A percentile compares a stretch with the other conserved stretches of the same genome.
Evolutionary conservation across 768 basidiomycete genomes (phyloP).

Genomic region (Russula brevipes): DNA sequence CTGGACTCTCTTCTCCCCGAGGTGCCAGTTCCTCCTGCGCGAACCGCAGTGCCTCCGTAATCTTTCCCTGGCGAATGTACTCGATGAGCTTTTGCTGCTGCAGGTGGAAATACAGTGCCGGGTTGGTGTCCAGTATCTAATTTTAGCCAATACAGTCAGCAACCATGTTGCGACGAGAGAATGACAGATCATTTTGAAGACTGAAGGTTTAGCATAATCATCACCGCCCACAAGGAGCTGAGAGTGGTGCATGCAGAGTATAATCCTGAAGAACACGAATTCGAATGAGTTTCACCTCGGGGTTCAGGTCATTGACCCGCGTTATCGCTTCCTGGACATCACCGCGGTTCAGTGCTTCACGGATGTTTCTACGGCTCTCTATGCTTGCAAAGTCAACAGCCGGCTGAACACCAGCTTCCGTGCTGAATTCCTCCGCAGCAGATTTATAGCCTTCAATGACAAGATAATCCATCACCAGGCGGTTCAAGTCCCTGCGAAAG

Average conservation of each 20-base stretch:
- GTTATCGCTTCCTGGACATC: slow-evolving; percentile 94
- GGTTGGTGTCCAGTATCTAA: slow-evolving; percentile 96
- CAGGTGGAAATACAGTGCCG: slow-evolving; percentile 87
- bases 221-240: slow-evolving; percentile 76
- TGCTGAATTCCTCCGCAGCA: slow-evolving; percentile 91
- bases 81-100: slow-evolving; percentile 97
- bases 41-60: slow-evolving; percentile 78
- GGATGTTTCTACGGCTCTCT: slow-evolving; percentile 89
- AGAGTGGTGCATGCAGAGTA: slow-evolving; percentile 98
- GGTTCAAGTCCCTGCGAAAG: slow-evolving; percentile 76
- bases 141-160: slow-evolving; percentile 26
- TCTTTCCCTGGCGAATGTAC: slow-evolving; percentile 76
- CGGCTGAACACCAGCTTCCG: slow-evolving; percentile 72
- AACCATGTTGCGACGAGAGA: background rate
- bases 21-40: slow-evolving; percentile 93
- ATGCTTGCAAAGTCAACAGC: slow-evolving; percentile 89
- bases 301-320: slow-evolving; percentile 92
- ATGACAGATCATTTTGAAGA: slow-evolving; percentile 77
- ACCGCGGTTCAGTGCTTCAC: slow-evolving; percentile 89
- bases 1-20: slow-evolving; percentile 89
- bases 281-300: slow-evolving; percentile 65
- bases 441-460: slow-evolving; percentile 97
- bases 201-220: slow-evolving; percentile 86
- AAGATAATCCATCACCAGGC: slow-evolving; percentile 94
- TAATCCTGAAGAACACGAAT: slow-evolving; percentile 56